Conservation (phyloP, 2,329 filamentous ascomycete species). For the Talaromyces atroroseus region DNA sequence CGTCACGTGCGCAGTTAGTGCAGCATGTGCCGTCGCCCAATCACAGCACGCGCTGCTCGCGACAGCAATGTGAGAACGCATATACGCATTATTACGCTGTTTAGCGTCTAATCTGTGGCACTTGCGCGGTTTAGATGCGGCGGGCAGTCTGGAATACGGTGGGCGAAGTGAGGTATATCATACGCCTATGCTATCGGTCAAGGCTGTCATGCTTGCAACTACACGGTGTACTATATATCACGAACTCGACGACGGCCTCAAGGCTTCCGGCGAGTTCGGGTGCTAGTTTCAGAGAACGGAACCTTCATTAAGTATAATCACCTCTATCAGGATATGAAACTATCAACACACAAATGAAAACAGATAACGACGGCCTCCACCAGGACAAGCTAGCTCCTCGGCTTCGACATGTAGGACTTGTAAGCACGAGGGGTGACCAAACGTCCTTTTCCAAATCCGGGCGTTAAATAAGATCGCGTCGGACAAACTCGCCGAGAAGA, state of each 20-base stretch:
- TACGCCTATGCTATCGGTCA: no score
- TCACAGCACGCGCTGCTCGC: conserved; percentile 7
- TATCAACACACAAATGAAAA: conserved; percentile 9
- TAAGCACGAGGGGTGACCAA: conserved; percentile 9
- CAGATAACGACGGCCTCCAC: conserved; percentile 15
- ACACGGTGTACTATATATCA: no score
- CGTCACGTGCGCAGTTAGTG: conserved; percentile 26
- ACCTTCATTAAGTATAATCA: conserved; percentile 7
- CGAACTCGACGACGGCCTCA: no score
- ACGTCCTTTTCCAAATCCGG: background rate
- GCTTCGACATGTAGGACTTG: conserved; percentile 13
- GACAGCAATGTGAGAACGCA: conserved; percentile 4
- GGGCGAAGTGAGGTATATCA: no score
- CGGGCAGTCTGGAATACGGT: background rate
- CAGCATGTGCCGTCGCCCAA: conserved; percentile 1
- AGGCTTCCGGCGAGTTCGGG: background rate
- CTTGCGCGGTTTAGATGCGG: no score
- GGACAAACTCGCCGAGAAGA: conserved; percentile 90
- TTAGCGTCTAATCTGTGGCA: background rate
- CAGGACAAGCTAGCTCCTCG: conserved; percentile 11
- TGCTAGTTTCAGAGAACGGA: background rate
- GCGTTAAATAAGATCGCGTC: conserved; percentile 82
- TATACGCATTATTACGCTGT: background rate
- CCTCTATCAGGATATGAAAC: conserved; percentile 12
- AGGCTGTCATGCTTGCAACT: no score